Evolutionary conservation across 164 flowering plant species (phyloP), one percentile per base, ranked within the genome.

Genomic region (Vitis rotundifolia): DNA sequence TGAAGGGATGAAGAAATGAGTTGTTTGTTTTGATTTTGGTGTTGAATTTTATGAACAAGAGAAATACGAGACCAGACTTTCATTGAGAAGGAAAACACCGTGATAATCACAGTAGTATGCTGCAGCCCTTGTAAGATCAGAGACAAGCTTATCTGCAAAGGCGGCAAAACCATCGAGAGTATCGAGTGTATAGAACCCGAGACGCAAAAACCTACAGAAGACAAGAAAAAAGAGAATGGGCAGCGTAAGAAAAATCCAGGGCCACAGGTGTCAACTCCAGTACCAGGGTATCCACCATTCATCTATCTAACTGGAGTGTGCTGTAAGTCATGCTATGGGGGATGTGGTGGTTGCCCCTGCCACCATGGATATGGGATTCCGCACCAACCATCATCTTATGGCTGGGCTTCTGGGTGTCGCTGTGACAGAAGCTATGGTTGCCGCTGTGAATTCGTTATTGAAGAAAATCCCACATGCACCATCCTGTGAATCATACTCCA

Each of bases 31-130:
- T 3, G 18, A 19, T 19, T 19, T 19, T 19, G 22, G 22, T 19
- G 22, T 19, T 19, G 22, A 19, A 19, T 19, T 19, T 19, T 19
- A 19, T 15, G 54, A 16, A 62, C 67, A 71, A 69, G 22, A 83
- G 85, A 82, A 79, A 82, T 86, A 11, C 75, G 75, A 59, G 77
- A 78, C 74, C 84, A 80, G 66, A 49, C 58, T 9, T 81, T 51
- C 61, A 80, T 83, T 57, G 77, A 75, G 65, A 80, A 83, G 79
- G 26, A 60, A 2, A 78, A 80, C 68, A 78, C 59, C 5, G 84
- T 82, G 52, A 78, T 53, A 0, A 83, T 83, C 69, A 71, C 16
- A 0, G 86, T 80, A 5, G 44, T 72, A 3, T 71, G 78, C 71
- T 80, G 82, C 69, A 55, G 50, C 64, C 86, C 88, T 2, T 65